Percentiles rank a stretch among this genome's conserved stretches.
These are phyloP conservation scores for Calocera viscosa DNA, from an alignment of 768 basidiomycete species.

Conservation along the genomic window DNA sequence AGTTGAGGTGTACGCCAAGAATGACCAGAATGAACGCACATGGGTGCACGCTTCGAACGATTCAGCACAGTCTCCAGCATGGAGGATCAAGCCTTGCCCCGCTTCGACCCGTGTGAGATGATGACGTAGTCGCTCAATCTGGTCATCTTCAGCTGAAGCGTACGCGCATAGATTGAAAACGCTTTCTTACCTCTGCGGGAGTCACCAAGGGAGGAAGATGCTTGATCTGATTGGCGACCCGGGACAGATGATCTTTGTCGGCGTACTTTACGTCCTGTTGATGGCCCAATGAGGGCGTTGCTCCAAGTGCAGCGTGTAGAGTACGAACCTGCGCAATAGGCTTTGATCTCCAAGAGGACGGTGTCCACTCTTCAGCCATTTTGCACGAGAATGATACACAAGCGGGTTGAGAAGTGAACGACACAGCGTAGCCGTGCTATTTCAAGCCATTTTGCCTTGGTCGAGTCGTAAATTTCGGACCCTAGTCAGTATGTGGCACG, in stretches of 20 bases:
- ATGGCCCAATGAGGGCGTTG: neutral
- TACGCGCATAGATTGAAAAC: too few relatives aligned
- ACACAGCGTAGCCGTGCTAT: neutral
- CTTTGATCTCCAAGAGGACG: constrained; percentile 68
- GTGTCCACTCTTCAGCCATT: constrained; percentile 41
- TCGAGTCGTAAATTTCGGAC: constrained; percentile 6
- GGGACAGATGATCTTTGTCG: constrained; percentile 47
- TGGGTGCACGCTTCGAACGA: constrained; percentile 85
- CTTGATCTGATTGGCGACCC: constrained; percentile 65
- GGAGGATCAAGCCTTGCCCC: constrained; percentile 84
- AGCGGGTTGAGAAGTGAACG: neutral
- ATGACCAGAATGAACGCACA: constrained; percentile 33
- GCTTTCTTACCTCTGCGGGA: constrained; percentile 65
- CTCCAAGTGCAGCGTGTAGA: neutral
- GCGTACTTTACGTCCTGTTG: constrained; percentile 60
- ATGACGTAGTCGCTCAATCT: constrained; percentile 74
- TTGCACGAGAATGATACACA: constrained; percentile 13
- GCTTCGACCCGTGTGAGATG: constrained; percentile 69
- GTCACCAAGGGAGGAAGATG: constrained; percentile 83
- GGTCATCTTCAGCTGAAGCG: neutral
- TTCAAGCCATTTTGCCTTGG: constrained; percentile 4
- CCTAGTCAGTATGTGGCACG: neutral
- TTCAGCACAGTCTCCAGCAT: constrained; percentile 97
- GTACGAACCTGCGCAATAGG: constrained; percentile 57
- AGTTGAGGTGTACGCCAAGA: neutral